A percentile compares a stretch with the other conserved stretches of the same genome.
Conservation (phyloP, 2,329 filamentous ascomycete genomes). For the Dichotomopilus funicola region DNA sequence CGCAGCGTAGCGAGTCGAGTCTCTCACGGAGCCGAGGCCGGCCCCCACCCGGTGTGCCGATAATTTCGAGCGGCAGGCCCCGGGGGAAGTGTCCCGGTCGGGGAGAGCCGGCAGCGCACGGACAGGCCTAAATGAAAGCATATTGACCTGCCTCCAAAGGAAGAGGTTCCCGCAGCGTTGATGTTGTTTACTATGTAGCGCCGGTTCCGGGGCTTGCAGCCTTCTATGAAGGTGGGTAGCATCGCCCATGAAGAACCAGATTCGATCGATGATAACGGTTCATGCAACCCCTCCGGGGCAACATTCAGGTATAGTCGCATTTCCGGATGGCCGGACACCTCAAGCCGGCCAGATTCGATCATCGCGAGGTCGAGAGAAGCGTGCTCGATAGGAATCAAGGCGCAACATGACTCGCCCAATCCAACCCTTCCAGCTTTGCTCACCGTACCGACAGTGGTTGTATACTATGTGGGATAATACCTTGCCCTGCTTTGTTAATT, state of each 20-base stretch:
- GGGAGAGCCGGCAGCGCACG: constrained; percentile 4
- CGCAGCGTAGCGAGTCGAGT: constrained; percentile 12
- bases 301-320: constrained; percentile 1
- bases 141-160: neutral
- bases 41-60: constrained; percentile 1
- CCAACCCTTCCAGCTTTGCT: too few relatives aligned
- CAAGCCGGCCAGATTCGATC: constrained; percentile 3
- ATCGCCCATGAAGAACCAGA: too few relatives aligned
- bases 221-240: too few relatives aligned
- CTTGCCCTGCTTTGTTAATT: too few relatives aligned
- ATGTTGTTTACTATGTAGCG: neutral
- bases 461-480: too few relatives aligned
- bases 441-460: too few relatives aligned
- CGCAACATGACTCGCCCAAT: too few relatives aligned
- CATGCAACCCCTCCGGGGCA: neutral
- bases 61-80: neutral
- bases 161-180: neutral
- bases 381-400: too few relatives aligned
- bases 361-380: too few relatives aligned
- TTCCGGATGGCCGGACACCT: neutral
- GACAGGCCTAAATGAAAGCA: neutral
- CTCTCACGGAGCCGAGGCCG: constrained; percentile 2
- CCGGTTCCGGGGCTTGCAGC: neutral
- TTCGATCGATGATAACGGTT: neutral
- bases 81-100: constrained; percentile 3